Conservation (phyloP, 805 yeast species). For the Brettanomyces sp. region DNA sequence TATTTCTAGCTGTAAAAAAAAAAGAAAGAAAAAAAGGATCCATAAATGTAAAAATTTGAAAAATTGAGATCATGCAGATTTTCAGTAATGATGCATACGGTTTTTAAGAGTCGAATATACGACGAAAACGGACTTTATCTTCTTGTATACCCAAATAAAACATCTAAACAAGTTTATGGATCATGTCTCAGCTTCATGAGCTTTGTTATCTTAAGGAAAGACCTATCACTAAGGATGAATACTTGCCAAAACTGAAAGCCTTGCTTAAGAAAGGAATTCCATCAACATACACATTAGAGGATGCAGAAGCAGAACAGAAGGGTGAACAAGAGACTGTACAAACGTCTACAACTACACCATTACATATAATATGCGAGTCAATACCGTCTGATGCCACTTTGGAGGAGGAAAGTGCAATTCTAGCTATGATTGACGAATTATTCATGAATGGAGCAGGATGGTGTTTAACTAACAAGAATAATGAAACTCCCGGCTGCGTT, state of each 20-base stretch:
- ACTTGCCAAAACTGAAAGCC: constrained; percentile 34
- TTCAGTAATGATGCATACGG: too few species aligned
- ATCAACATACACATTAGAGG: constrained; percentile 74
- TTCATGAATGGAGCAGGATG: constrained; percentile 90
- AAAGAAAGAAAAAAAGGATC: not conserved
- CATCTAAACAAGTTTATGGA: not conserved
- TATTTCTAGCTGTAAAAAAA: not conserved
- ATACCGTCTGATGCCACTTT: constrained; percentile 30
- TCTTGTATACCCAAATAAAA: not conserved
- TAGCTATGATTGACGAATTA: constrained; percentile 50
- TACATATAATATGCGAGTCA: constrained; percentile 57
- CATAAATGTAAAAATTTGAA: not conserved
- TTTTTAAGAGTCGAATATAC: too few species aligned
- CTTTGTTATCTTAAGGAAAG: constrained; percentile 40
- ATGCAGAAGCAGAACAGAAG: constrained; percentile 49
- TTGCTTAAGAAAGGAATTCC: constrained; percentile 62
- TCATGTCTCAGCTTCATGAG: constrained; percentile 68
- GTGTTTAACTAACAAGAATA: constrained; percentile 65
- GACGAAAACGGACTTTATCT: too few species aligned
- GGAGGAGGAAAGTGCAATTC: constrained; percentile 37
- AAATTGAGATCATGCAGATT: not conserved
- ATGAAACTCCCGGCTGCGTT: constrained; percentile 81
- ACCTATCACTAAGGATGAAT: constrained; percentile 38
- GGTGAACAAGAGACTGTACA: constrained; percentile 27
- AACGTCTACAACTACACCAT: constrained; percentile 61